A percentile compares a stretch with the other conserved stretches of the same genome.
phyloP scores from a whole-genome alignment of 2,329 filamentous ascomycete genomes.

The Pseudophaeomoniella oleicola region DNA sequence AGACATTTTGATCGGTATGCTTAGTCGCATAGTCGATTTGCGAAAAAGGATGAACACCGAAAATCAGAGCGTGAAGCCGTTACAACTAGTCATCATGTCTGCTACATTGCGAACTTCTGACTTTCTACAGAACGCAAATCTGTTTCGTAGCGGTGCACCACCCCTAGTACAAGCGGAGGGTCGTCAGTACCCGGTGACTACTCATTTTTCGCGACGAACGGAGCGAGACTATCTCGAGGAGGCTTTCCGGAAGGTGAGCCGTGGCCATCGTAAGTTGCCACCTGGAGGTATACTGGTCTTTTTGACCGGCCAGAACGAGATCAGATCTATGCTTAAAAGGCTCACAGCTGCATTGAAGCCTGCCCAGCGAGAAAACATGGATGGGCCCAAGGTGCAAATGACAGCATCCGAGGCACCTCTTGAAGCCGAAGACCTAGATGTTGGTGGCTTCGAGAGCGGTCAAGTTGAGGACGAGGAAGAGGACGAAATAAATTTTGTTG shows the following conservation, averaged over 20 bases:
- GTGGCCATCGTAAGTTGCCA: conserved; percentile 79
- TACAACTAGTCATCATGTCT: conserved; percentile 97
- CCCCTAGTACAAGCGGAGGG: conserved; percentile 84
- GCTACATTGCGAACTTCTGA: conserved; percentile 85
- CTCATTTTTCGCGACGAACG: conserved; percentile 76
- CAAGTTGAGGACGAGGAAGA: conserved; percentile 38
- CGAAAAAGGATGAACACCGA: conserved; percentile 61
- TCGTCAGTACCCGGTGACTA: conserved; percentile 76
- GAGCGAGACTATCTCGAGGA: conserved; percentile 82
- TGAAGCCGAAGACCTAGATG: conserved; percentile 76
- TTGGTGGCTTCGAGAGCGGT: conserved; percentile 35
- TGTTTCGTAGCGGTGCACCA: conserved; percentile 61
- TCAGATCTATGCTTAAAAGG: conserved; percentile 64
- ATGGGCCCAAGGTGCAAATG: conserved; percentile 56
- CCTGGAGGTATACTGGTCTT: conserved; percentile 88
- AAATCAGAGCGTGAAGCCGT: conserved; percentile 54
- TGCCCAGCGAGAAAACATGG: conserved; percentile 32
- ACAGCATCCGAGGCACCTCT: conserved; percentile 63
- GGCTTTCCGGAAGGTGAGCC: conserved; percentile 70
- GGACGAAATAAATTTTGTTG: conserved; percentile 45
- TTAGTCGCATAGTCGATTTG: conserved; percentile 80
- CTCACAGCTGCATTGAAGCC: conserved; percentile 55
- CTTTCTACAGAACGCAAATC: conserved; percentile 65
- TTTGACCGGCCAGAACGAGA: conserved; percentile 86
- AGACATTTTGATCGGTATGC: conserved; percentile 93